Conservation (phyloP, 768 basidiomycete species). For the Termitomyces sp. region DNA sequence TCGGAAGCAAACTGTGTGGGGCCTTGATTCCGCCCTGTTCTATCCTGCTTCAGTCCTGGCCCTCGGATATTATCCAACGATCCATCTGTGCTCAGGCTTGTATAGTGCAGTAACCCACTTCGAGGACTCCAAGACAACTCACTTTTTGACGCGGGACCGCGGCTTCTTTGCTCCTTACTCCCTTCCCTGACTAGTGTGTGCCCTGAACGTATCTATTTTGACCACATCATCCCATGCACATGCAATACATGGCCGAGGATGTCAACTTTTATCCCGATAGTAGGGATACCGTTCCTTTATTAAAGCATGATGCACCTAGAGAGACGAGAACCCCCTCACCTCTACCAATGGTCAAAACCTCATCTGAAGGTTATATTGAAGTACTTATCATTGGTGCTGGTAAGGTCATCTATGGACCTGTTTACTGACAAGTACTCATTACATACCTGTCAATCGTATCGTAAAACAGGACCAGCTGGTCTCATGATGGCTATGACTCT, state of each 20-base stretch:
- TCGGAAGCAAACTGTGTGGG: background rate
- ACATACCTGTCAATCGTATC: background rate
- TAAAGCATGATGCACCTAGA: constrained; percentile 1
- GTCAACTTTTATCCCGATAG: background rate
- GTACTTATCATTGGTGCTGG: constrained; percentile 15
- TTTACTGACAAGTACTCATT: background rate
- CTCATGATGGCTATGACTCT: constrained; percentile 16
- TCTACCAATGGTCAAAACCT: constrained; percentile 11
- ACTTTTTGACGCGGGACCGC: constrained; percentile 8
- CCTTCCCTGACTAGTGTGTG: background rate
- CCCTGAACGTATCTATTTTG: constrained; percentile 8
- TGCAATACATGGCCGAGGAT: constrained; percentile 11
- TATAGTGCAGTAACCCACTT: constrained; percentile 1
- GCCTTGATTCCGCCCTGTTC: background rate
- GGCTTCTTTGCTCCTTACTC: constrained; percentile 1
- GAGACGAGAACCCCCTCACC: background rate
- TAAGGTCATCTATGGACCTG: background rate
- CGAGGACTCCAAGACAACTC: background rate
- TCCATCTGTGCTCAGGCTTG: background rate
- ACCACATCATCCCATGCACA: constrained; percentile 6
- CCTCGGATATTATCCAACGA: constrained; percentile 2
- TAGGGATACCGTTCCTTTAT: background rate
- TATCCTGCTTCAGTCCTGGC: background rate
- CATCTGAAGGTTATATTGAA: constrained; percentile 6
- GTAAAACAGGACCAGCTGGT: constrained; percentile 8